These are phyloP conservation scores for Ceratonia siliqua DNA, from an alignment of 306 rosid species.

Conservation along the genomic window DNA sequence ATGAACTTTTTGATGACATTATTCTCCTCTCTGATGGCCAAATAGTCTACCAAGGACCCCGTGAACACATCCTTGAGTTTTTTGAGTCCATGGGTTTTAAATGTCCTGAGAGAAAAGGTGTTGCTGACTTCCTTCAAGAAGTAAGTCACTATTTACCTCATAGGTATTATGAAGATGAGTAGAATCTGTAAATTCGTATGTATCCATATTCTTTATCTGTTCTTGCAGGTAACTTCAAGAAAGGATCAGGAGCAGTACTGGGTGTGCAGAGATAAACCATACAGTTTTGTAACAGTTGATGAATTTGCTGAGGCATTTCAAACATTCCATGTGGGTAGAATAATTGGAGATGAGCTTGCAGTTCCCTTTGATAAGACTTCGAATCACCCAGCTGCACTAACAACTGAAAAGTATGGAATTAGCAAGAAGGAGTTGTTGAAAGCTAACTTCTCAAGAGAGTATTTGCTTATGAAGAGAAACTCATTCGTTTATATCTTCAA, in stretches of 20 bases:
- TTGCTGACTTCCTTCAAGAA: constrained; percentile 60
- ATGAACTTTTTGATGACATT: constrained; percentile 53
- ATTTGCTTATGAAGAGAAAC: constrained; percentile 49
- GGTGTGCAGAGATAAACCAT: constrained; percentile 35
- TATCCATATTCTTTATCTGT: neutral
- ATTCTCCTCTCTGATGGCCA: constrained; percentile 50
- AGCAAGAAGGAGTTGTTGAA: constrained; percentile 42
- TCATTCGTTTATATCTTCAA: constrained; percentile 48
- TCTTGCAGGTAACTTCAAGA: constrained; percentile 49
- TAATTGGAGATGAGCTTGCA: constrained; percentile 39
- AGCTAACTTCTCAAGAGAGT: constrained; percentile 52
- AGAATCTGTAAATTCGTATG: neutral
- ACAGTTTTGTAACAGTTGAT: constrained; percentile 40
- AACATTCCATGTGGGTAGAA: constrained; percentile 42
- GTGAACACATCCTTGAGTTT: constrained; percentile 46
- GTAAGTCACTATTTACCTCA: constrained; percentile 24
- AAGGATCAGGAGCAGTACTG: constrained; percentile 55
- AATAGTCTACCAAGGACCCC: constrained; percentile 54
- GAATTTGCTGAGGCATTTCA: constrained; percentile 49
- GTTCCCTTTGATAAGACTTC: constrained; percentile 44
- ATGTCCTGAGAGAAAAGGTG: constrained; percentile 50
- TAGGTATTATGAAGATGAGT: neutral
- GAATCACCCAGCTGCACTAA: constrained; percentile 51
- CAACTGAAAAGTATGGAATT: constrained; percentile 40
- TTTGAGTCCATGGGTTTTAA: constrained; percentile 49